Evolutionary conservation across 495 filamentous ascomycete genomes (phyloP), one percentile per base, ranked within the genome.

Genomic region (Neurospora sp.): DNA sequence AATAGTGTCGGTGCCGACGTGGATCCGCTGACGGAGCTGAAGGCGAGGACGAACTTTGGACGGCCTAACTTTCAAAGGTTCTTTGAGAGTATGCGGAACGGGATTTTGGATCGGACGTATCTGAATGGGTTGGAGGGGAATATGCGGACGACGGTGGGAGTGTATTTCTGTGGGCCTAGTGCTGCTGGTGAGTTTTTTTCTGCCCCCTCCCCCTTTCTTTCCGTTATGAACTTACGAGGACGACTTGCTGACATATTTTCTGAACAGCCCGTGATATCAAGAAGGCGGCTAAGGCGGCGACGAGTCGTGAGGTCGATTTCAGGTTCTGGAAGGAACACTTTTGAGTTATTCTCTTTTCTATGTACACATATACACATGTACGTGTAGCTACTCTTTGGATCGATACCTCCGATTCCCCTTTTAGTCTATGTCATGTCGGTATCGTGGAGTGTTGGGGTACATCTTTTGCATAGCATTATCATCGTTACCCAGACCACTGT

Each of bases 311-410:
- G 74, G 92, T 99, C 71, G 88, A 88, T 71, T 99, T 98, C 84
- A 93, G 93, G 80, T 99, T 99, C 86, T 99, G 96, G 96, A 99
- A 98, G 84, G 96, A 99, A 83, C 94, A 99, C 77, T 88, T 88
- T 75, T 88, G 83, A 78, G 69, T 77, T 73, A 68, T 42, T 73
- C 12, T 71, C 16, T 61, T 35, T 0, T 8, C 3, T 35, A 9
- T n/a, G n/a, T 61, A 35, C 3, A 61, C 4, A 10, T 1, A 16
- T 35, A 18, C 27, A 16, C 2, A 16, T 61, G 53, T 59, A 61
- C 27, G 18, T 61, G 53, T 35, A 61, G 18, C 27, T 61, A 61
- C 4, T 31, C 8, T 31, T 61, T 31, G 22, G 53, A 31, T 16
- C 3, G 27, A 61, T 61, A 35, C 22, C 53, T 18, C 18, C 12